Percentiles rank a stretch among this genome's conserved stretches.
phyloP scores from a whole-genome alignment of 495 filamentous ascomycete species.

The Durotheca rogersii region DNA sequence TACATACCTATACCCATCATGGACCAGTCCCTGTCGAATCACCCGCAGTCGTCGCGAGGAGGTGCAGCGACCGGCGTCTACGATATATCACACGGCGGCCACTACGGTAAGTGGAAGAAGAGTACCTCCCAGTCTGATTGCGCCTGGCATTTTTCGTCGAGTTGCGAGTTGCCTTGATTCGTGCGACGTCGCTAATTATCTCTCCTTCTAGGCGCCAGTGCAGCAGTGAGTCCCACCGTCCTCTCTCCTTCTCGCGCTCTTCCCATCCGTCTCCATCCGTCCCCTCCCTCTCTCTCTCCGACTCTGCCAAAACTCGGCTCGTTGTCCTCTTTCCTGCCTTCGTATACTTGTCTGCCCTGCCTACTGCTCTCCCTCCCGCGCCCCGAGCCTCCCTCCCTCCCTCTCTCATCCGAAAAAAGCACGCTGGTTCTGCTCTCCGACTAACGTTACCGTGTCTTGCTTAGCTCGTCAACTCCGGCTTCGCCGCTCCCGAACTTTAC shows the following conservation, averaged over 20 bases:
- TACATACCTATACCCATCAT: too few species aligned
- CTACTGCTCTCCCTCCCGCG: background rate
- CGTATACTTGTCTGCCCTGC: slow-evolving; percentile 1
- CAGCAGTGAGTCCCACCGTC: slow-evolving; percentile 60
- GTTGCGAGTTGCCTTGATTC: slow-evolving; percentile 31
- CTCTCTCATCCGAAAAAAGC: slow-evolving; percentile 1
- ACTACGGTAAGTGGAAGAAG: slow-evolving; percentile 79
- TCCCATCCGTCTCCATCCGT: background rate
- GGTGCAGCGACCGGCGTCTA: slow-evolving; percentile 63
- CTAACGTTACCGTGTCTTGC: slow-evolving; percentile 26
- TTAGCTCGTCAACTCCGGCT: slow-evolving; percentile 72
- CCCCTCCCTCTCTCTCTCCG: slow-evolving; percentile 4
- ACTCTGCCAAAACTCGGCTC: background rate
- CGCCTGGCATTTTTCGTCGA: slow-evolving; percentile 12
- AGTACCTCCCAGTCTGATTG: slow-evolving; percentile 16
- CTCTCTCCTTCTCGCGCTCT: slow-evolving; percentile 7
- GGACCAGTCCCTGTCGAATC: slow-evolving; percentile 57
- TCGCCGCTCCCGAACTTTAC: slow-evolving; percentile 85
- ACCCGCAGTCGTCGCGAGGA: slow-evolving; percentile 55
- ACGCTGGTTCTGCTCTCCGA: too few species aligned
- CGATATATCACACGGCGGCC: slow-evolving; percentile 78
- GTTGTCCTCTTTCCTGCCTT: background rate
- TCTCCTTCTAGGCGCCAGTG: slow-evolving; percentile 68
- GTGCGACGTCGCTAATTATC: slow-evolving; percentile 43
- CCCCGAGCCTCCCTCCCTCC: background rate